These are phyloP conservation scores for Jatropha podagrica DNA, from an alignment of 441 rosid species.

Conservation along the genomic window DNA sequence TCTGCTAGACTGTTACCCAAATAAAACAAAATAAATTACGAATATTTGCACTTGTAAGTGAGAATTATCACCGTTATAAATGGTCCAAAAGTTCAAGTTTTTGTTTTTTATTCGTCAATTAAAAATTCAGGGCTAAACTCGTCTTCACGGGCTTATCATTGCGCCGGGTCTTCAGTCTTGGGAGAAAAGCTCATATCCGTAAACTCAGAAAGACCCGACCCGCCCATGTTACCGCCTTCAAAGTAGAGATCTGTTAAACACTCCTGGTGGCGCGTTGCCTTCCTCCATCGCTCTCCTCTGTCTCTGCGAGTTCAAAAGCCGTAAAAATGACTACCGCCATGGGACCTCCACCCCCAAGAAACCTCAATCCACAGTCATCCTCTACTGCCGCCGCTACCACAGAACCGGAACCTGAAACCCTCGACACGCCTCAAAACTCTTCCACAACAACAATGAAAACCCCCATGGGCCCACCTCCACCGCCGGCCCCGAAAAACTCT, in stretches of 20 bases:
- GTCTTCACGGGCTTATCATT: too few species aligned
- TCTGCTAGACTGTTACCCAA: too few species aligned
- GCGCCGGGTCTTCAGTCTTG: too few species aligned
- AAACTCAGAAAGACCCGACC: background rate
- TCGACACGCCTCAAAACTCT: conserved; percentile 24
- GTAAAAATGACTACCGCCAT: conserved; percentile 45
- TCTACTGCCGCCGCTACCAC: conserved; percentile 7
- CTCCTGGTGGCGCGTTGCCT: background rate
- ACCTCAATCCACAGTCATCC: conserved; percentile 22
- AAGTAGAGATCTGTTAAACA: background rate
- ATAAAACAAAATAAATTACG: too few species aligned
- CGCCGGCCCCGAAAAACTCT: conserved; percentile 33
- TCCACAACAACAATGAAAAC: conserved; percentile 22
- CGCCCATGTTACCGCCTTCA: conserved; percentile 1
- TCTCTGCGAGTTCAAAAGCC: background rate
- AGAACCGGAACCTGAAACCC: conserved; percentile 24
- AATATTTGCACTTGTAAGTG: too few species aligned
- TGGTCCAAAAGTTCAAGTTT: too few species aligned
- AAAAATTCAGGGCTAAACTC: too few species aligned
- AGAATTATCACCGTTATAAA: too few species aligned
- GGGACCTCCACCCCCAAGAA: conserved; percentile 66
- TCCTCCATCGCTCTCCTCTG: background rate
- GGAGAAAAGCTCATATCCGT: background rate
- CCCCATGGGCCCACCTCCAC: conserved; percentile 63
- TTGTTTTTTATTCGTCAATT: too few species aligned